phyloP scores from a whole-genome alignment of 257 asterid species.

The Fraxinus excelsior region DNA sequence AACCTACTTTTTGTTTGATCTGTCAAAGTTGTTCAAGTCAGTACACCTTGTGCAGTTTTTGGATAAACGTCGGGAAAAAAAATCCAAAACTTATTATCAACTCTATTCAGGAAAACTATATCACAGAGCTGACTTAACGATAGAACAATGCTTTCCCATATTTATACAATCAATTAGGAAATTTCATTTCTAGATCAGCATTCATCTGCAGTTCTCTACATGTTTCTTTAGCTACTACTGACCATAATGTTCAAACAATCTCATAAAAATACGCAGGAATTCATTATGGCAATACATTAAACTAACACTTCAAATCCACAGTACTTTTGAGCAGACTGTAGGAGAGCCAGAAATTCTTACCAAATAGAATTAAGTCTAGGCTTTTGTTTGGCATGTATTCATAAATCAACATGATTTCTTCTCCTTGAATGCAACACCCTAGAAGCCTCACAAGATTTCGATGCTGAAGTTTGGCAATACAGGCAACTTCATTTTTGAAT shows the following conservation, averaged over 20 bases:
- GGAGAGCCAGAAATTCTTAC: conserved; percentile 9
- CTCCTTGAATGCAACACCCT: conserved; percentile 40
- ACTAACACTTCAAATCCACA: neutral
- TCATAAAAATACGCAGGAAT: neutral
- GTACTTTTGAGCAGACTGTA: neutral
- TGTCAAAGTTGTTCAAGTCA: conserved; percentile 6
- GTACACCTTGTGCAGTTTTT: neutral
- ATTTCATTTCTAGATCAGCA: neutral
- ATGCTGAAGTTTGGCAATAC: conserved; percentile 45
- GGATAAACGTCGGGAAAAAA: neutral
- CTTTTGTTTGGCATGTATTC: conserved; percentile 48
- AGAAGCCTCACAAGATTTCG: conserved; percentile 44
- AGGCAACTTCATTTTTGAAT: conserved; percentile 39
- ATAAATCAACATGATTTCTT: conserved; percentile 36
- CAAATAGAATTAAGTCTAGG: conserved; percentile 36
- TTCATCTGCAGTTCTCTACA: neutral
- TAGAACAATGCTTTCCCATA: neutral
- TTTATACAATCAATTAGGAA: neutral
- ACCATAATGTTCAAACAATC: neutral
- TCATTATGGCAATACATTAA: neutral
- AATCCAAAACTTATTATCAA: neutral
- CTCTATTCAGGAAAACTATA: neutral
- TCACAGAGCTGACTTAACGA: neutral
- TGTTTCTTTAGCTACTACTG: neutral
- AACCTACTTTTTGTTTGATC: conserved; percentile 17